These are phyloP conservation scores for Phytophthora sp. DNA, from an alignment of 352 stramenopile genomes.

Conservation along the genomic window DNA sequence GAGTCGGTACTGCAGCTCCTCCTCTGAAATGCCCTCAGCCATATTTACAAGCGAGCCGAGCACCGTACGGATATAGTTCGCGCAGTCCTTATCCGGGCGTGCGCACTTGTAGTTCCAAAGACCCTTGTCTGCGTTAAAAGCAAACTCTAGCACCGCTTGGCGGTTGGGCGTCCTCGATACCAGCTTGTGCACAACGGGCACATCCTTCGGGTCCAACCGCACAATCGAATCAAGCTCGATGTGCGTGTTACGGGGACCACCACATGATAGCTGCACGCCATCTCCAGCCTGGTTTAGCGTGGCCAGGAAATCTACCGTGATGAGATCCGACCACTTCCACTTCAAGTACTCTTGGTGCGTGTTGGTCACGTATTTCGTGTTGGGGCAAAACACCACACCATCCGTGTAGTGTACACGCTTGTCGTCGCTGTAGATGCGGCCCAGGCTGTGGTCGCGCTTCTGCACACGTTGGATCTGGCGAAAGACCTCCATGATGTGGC, in stretches of 20 bases:
- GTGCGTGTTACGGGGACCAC: slow-evolving; percentile 73
- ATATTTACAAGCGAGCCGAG: slow-evolving; percentile 92
- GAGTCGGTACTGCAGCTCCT: slow-evolving; percentile 90
- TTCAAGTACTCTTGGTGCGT: slow-evolving; percentile 91
- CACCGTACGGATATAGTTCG: slow-evolving; percentile 92
- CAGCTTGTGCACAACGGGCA: slow-evolving; percentile 70
- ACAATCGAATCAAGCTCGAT: slow-evolving; percentile 88
- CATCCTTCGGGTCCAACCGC: slow-evolving; percentile 78
- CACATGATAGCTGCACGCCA: slow-evolving; percentile 68
- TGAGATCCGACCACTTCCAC: slow-evolving; percentile 93
- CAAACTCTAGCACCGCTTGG: slow-evolving; percentile 85
- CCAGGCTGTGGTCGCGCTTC: slow-evolving; percentile 80
- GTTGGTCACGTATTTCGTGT: slow-evolving; percentile 84
- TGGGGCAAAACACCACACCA: slow-evolving; percentile 90
- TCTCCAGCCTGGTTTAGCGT: slow-evolving; percentile 61
- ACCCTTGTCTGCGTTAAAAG: slow-evolving; percentile 86
- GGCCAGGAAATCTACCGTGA: slow-evolving; percentile 88
- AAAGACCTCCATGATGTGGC: slow-evolving; percentile 86
- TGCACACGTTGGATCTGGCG: slow-evolving; percentile 79
- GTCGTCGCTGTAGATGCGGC: slow-evolving; percentile 81
- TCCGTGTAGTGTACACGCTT: slow-evolving; percentile 91
- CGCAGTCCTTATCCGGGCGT: slow-evolving; percentile 87
- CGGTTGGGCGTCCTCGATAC: slow-evolving; percentile 62
- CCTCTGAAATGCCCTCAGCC: slow-evolving; percentile 89
- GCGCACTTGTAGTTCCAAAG: slow-evolving; percentile 92